A percentile compares a stretch with the other conserved stretches of the same genome.
phyloP scores from a whole-genome alignment of 192 early-diverging fungal species.

The Thoreauomyces humboldtii region DNA sequence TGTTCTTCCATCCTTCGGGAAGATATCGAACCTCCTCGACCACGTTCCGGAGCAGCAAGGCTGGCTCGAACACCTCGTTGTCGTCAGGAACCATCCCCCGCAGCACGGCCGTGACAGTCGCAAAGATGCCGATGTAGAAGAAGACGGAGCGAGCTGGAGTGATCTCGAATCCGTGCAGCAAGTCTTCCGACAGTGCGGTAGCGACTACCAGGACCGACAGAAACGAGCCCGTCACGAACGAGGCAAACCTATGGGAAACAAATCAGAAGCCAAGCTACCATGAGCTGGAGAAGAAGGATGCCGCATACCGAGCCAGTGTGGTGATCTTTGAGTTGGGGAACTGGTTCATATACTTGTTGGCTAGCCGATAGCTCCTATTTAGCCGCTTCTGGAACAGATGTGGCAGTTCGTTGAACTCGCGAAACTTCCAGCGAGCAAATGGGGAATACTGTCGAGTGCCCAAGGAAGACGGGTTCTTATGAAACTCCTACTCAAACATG shows the following conservation, averaged over 20 bases:
- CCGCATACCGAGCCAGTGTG: slow-evolving; percentile 51
- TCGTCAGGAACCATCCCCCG: slow-evolving; percentile 82
- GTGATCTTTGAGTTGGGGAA: slow-evolving; percentile 83
- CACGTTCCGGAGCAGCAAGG: slow-evolving; percentile 68
- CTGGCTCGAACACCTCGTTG: slow-evolving; percentile 79
- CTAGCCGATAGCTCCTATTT: slow-evolving; percentile 67
- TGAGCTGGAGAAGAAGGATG: background rate
- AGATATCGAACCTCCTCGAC: slow-evolving; percentile 88
- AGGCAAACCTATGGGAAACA: slow-evolving; percentile 63
- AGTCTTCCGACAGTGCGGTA: slow-evolving; percentile 81
- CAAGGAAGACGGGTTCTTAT: slow-evolving; percentile 79
- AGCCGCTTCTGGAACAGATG: slow-evolving; percentile 82
- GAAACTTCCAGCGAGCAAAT: slow-evolving; percentile 87
- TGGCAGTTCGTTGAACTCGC: slow-evolving; percentile 97
- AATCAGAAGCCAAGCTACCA: background rate
- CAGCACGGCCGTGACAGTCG: slow-evolving; percentile 73
- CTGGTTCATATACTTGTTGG: slow-evolving; percentile 82
- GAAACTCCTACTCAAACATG: slow-evolving; percentile 32
- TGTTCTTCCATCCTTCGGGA: slow-evolving; percentile 79
- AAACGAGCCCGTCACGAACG: slow-evolving; percentile 87
- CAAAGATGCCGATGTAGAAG: slow-evolving; percentile 92
- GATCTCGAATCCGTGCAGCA: slow-evolving; percentile 88
- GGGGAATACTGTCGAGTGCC: slow-evolving; percentile 80
- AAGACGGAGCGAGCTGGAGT: slow-evolving; percentile 82
- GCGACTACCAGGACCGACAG: slow-evolving; percentile 80